Base-by-base conservation (phyloP, 2,329 filamentous ascomycete species). In the Beauveria australis region DNA sequence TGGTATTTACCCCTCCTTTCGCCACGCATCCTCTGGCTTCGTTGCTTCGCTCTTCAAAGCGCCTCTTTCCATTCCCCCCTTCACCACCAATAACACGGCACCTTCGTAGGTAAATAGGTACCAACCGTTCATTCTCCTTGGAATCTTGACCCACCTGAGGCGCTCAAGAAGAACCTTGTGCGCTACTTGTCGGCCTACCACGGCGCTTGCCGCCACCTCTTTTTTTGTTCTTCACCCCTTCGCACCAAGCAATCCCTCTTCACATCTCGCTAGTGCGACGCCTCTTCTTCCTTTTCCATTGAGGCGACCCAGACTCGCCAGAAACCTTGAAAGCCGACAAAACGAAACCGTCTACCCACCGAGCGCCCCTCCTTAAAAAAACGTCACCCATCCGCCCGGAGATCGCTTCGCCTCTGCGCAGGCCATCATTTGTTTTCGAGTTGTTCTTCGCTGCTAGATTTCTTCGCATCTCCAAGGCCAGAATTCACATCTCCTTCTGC, bases 201-300 rank as follows among this genome's bases (percentile, higher is more conserved):
- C 44, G 46, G 55, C 55, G 55, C 55, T 58, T 58, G 55, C 55
- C 55, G 55, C 55, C 55, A 51, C 44, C 37, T 19, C 46, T 51
- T 51, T 40, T 28, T 22, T 51, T 58, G 14, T 41, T 51, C 52
- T 40, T 37, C 37, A 53, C 51, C 33, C 33, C 33, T 37, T 37
- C 14, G 33, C 33, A 51, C 48, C 48, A 19, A 51, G 48, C 28
- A 51, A 33, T 53, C 19, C 18, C 12, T 57, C 43, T 44, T 33
- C 43, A 18, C 26, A 55, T 55, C 19, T 33, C 19, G 28, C 53
- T 55, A 55, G 53, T 47, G 53, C 53, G 53, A 55, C 53, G 12
- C 41, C 43, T 47, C 37, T 37, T 43, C 18, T 40, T 16, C 37
- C 37, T 53, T 54, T 54, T 46, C 53, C 43, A 44, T 33, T 55